Evolutionary conservation across 768 basidiomycete species (phyloP), one percentile per base, ranked within the genome.

Genomic region (Suillus paluster): DNA sequence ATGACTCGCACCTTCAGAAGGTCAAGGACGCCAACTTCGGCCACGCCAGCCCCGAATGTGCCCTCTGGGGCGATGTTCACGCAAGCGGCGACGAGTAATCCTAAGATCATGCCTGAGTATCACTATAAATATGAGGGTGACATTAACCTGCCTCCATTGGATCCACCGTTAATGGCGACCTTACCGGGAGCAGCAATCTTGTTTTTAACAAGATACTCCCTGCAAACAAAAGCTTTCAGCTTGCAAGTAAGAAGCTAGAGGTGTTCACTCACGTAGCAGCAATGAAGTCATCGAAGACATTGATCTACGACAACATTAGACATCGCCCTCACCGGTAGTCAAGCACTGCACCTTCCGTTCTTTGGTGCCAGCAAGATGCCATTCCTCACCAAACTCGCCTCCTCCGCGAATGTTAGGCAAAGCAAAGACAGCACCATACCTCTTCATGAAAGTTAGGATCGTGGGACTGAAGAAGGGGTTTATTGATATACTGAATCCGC

Each of bases 271-370:
- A 91, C 91, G 88, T 86, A 34, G 90, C 91, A 8, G 89, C 85
- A 64, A 91, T 89, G 75, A 94, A 94, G 71, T 95, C 93, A 67
- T 94, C 80, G 67, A 92, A 94, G 59, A 86, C 86, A 60, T 92
- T 92, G 63, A 79, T 80, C 88, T 91, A 63, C 36, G 9, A 17
- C 30, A 19, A 36, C 21, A 57, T 64, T 58, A 62, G 64, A 44
- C 25, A 21, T 60, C 21, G 14, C 34, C 21, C 21, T 34, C 25
- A 41, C 49, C 14, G 36, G 42, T 7, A 58, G 6, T 25, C 10
- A 55, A 39, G 17, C 3, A 27, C 57, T 71, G 25, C 56, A 88
- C 89, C 81, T 93, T 93, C 57, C 83, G 82, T 63, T 92, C 91
- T 63, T 79, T 80, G 33, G 80, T 87, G 2, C 90, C 93, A 25